Evolutionary conservation across 2,329 filamentous ascomycete genomes (phyloP), one percentile per base, ranked within the genome.

Genomic region (Plectosphaerella plurivora): DNA sequence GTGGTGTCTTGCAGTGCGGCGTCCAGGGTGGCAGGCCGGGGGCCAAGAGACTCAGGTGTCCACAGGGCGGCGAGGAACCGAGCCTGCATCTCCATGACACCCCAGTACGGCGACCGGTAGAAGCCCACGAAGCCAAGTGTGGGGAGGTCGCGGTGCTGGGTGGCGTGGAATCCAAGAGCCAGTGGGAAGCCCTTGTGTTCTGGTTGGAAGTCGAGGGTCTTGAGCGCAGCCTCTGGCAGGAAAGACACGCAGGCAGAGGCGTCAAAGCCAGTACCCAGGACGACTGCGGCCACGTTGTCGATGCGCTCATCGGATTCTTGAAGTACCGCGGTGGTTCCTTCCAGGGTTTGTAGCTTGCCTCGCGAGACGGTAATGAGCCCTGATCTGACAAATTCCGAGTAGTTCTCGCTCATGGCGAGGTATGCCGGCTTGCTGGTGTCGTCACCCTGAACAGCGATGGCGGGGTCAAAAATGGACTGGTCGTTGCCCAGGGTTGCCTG

Each of bases 51-150:
- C 2, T 61, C 51, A 2, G 65, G 59, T 1, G 67, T 68, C 87
- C 88, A 92, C 11, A 82, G 65, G 12, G 77, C 67, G 0, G 84
- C 76, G 6, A 92, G 71, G 55, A 88, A 78, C 1, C 87, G 80
- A 3, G 89, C 86, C 68, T 95, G 90, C 86, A 91, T 89, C 66
- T 94, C 89, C 78, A 93, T 91, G 0, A 91, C 84, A 1, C 87
- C 87, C 90, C 90, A 95, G 65, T 90, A 94, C 0, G 89, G 89
- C 0, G 88, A 88, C 55, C 90, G 81, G 63, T 95, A 95, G 68
- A 91, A 91, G 1, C 90, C 90, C 1, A 94, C 85, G 60, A 94
- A 92, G 1, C 88, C 89, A 0, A 94, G 70, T 6, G 79, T 80
- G 0, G 85, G 79, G 0, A 91, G 67, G 0, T 74, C 70, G 0